These are phyloP conservation scores for Camellia lanceoleosa DNA, from an alignment of 148 eudicot species.

Conservation along the genomic window DNA sequence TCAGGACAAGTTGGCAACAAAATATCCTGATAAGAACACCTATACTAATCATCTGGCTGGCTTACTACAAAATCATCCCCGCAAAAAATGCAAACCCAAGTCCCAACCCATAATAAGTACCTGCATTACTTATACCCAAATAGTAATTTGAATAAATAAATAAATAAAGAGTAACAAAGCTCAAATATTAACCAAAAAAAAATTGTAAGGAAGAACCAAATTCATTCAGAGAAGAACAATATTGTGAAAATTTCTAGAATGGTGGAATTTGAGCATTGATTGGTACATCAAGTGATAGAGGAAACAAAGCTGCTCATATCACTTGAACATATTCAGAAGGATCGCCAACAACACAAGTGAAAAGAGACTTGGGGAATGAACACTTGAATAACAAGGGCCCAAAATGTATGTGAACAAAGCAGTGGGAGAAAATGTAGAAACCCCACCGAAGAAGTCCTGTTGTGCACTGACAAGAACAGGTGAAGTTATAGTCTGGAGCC, in stretches of 20 bases:
- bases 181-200: too few relatives aligned
- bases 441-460: not conserved
- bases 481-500: not conserved
- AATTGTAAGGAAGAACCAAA: not conserved
- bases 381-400: not conserved
- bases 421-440: not conserved
- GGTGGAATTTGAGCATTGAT: too few relatives aligned
- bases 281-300: not conserved
- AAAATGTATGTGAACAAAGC: not conserved
- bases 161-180: too few relatives aligned
- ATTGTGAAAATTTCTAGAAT: not conserved
- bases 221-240: not conserved
- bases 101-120: not conserved
- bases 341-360: not conserved
- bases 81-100: not conserved
- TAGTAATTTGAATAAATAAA: too few relatives aligned
- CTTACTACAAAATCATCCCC: too few relatives aligned
- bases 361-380: not conserved
- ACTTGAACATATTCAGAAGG: not conserved
- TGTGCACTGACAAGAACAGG: not conserved
- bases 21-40: not conserved
- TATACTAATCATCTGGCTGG: too few relatives aligned
- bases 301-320: not conserved
- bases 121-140: too few relatives aligned
- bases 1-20: not conserved